These are phyloP conservation scores for Penicillium macrosclerotiorum DNA, from an alignment of 495 filamentous ascomycete genomes.

Conservation along the genomic window DNA sequence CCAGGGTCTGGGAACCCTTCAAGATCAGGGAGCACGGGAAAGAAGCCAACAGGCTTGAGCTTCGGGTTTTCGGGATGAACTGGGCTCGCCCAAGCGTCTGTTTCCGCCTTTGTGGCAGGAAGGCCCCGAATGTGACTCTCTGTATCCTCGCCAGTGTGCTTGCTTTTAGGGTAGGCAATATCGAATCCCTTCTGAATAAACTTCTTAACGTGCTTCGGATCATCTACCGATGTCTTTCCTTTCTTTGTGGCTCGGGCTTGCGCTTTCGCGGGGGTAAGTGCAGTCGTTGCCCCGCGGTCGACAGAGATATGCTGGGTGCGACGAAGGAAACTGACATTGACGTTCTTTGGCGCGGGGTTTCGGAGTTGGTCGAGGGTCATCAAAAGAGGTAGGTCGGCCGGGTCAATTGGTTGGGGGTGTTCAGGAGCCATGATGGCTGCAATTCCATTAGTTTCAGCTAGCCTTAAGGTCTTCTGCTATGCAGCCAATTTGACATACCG, in stretches of 20 bases:
- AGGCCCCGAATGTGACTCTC: constrained; percentile 52
- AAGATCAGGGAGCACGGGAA: constrained; percentile 83
- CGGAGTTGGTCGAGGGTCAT: constrained; percentile 76
- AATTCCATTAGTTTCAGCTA: neutral
- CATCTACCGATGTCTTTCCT: constrained; percentile 56
- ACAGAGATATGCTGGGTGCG: constrained; percentile 95
- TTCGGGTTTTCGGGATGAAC: constrained; percentile 81
- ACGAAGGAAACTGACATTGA: constrained; percentile 87
- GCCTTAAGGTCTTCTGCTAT: neutral
- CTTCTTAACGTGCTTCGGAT: constrained; percentile 77
- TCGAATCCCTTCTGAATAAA: constrained; percentile 85
- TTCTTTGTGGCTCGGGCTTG: constrained; percentile 45
- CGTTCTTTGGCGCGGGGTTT: constrained; percentile 67
- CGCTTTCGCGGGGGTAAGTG: constrained; percentile 30
- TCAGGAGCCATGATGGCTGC: constrained; percentile 79
- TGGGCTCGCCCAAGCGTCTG: constrained; percentile 68
- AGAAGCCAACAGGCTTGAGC: constrained; percentile 73
- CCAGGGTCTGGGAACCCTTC: constrained; percentile 83
- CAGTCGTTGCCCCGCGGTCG: constrained; percentile 44
- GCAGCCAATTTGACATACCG: constrained; percentile 57
- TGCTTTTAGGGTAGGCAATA: constrained; percentile 67
- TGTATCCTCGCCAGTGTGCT: constrained; percentile 54
- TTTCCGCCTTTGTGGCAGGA: constrained; percentile 53
- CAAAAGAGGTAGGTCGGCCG: constrained; percentile 77
- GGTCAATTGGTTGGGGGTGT: constrained; percentile 67